A percentile compares a stretch with the other conserved stretches of the same genome.
Evolutionary conservation across 2,329 filamentous ascomycete species (phyloP).

Genomic region (Cladosporium phlei): DNA sequence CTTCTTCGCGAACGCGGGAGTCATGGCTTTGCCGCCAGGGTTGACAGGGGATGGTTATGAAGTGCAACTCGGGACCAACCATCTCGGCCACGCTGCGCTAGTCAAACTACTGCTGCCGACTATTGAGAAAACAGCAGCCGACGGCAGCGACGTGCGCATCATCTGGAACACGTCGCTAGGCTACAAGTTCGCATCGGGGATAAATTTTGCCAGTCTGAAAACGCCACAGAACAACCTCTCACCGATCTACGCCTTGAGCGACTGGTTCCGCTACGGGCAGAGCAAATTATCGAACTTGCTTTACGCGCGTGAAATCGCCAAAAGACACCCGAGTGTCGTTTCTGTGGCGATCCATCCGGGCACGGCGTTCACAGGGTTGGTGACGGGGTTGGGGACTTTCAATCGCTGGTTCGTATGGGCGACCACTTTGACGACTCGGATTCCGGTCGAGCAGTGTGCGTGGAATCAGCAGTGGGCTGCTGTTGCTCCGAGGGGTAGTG

Average conservation of each 20-base stretch:
- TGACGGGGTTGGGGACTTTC: neutral
- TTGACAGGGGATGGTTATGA: constrained; percentile 31
- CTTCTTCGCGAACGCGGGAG: constrained; percentile 29
- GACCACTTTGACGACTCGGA: constrained; percentile 14
- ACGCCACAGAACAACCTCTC: constrained; percentile 16
- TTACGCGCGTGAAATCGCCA: constrained; percentile 39
- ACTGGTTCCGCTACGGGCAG: constrained; percentile 40
- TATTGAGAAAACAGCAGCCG: constrained; percentile 22
- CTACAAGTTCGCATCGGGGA: constrained; percentile 19
- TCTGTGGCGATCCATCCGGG: constrained; percentile 41
- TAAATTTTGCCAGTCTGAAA: constrained; percentile 28
- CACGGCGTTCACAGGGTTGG: constrained; percentile 36
- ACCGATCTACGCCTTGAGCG: constrained; percentile 16
- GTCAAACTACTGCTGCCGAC: constrained; percentile 27
- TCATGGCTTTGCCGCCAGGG: constrained; percentile 24
- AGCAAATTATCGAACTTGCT: constrained; percentile 48
- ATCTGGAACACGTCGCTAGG: constrained; percentile 29
- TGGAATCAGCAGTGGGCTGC: constrained; percentile 24
- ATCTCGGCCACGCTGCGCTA: constrained; percentile 32
- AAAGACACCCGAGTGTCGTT: constrained; percentile 35
- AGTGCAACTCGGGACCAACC: constrained; percentile 32
- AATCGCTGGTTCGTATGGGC: constrained; percentile 10
- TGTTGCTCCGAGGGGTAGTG: constrained; percentile 7
- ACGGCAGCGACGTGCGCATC: constrained; percentile 25
- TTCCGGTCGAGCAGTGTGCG: constrained; percentile 21